Evolutionary conservation across 176 grass and related monocot genomes (phyloP).

Genomic region (Guadua angustifolia): DNA sequence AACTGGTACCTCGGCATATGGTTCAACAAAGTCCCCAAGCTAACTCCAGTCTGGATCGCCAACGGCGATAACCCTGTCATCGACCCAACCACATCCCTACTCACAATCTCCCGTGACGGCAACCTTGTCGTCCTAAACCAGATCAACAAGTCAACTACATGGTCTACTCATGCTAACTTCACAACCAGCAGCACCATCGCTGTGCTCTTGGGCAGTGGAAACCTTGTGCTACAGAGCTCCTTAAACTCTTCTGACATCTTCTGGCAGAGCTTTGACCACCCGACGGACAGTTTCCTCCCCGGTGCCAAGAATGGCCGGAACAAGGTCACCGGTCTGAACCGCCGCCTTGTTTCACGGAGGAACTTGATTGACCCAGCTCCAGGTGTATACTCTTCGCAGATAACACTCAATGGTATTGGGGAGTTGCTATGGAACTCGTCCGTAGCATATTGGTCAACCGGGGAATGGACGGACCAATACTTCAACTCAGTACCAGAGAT

Average conservation of each 20-base stretch:
- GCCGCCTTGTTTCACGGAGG: constrained; percentile 40
- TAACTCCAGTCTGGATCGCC: constrained; percentile 4
- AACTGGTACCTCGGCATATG: background rate
- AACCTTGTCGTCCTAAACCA: constrained; percentile 53
- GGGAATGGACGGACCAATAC: constrained; percentile 48
- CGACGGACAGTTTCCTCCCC: constrained; percentile 42
- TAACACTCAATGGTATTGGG: constrained; percentile 1
- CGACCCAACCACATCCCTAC: background rate
- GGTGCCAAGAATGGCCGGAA: constrained; percentile 54
- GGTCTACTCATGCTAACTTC: constrained; percentile 46
- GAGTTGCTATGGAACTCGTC: background rate
- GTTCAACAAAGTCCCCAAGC: constrained; percentile 12
- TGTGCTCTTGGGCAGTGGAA: constrained; percentile 43
- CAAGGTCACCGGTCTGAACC: constrained; percentile 45
- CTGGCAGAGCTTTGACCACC: constrained; percentile 80
- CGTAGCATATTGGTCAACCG: constrained; percentile 16
- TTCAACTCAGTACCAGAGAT: constrained; percentile 44
- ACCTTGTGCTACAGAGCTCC: constrained; percentile 48
- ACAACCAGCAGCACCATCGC: constrained; percentile 24
- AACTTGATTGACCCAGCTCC: constrained; percentile 36
- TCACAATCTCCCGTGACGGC: constrained; percentile 22
- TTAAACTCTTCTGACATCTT: constrained; percentile 36
- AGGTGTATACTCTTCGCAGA: constrained; percentile 27
- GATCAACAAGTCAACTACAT: constrained; percentile 26
- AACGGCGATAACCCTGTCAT: background rate